These are phyloP conservation scores for Phalaenopsis hybrid DNA, from an alignment of 116 monocot genomes.

Conservation along the genomic window DNA sequence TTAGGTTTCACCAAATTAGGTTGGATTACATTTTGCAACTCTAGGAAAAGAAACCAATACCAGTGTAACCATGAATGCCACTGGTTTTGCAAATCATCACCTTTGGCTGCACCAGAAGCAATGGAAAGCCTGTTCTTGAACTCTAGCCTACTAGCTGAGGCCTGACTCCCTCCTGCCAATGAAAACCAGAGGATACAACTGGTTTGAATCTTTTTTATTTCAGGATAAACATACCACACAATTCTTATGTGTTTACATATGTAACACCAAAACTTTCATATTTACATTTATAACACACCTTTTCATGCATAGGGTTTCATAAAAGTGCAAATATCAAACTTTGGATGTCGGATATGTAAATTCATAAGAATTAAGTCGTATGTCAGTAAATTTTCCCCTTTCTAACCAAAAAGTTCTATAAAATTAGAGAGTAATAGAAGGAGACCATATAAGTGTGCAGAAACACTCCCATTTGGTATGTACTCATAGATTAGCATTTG, in stretches of 20 bases:
- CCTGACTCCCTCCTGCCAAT: conserved; percentile 33
- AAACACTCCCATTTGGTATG: conserved; percentile 65
- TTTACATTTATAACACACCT: no score
- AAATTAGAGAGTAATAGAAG: conserved; percentile 3
- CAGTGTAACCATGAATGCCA: conserved; percentile 25
- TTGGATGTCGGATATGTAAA: no score
- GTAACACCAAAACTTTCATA: no score
- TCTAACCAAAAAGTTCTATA: neutral
- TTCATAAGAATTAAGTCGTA: no score
- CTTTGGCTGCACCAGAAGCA: conserved; percentile 64
- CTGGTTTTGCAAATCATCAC: conserved; percentile 36
- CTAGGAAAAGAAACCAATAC: conserved; percentile 18
- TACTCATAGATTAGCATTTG: conserved; percentile 76
- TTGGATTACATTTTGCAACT: neutral
- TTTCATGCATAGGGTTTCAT: no score
- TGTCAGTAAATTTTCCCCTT: neutral
- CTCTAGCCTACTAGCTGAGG: conserved; percentile 27
- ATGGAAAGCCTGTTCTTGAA: conserved; percentile 64
- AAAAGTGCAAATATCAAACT: no score
- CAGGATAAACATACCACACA: no score
- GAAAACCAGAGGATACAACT: neutral
- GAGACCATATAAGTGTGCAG: conserved; percentile 61
- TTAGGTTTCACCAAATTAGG: neutral
- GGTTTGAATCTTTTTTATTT: neutral
- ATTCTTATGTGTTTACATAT: no score